Evolutionary conservation across 2,329 filamentous ascomycete species (phyloP), one percentile per base, ranked within the genome.

Genomic region (Cordyceps tenuipes): DNA sequence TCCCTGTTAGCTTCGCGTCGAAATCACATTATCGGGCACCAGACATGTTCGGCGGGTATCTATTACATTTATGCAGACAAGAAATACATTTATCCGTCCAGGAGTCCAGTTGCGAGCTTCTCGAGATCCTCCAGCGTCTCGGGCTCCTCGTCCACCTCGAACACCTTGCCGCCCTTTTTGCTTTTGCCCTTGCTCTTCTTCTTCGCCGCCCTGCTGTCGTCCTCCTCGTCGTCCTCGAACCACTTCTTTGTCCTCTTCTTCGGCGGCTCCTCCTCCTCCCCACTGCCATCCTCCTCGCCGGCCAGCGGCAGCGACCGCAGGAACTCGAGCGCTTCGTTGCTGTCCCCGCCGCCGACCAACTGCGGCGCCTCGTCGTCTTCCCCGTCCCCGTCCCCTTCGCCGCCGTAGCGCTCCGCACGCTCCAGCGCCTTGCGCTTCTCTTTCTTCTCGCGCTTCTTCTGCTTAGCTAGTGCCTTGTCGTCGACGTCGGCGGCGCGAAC

Each of bases 121-220:
- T 93, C 89, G 66, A 91, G 78, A 72, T 92, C 89, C 71, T 91
- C 87, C 66, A 93, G 75, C 47, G 88, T 92, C 73, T 91, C 87
- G 13, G 88, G 89, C 75, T 90, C 86, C 57, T 85, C 81, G 15
- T 79, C 79, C 66, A 83, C 79, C 74, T 83, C 82, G 68, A 87
- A 79, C 51, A 85, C 80, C 73, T 79, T 81, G 69, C 79, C 76
- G 59, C 76, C 76, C 69, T 74, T 77, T 68, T 74, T 76, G 60
- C 71, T 70, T 67, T 74, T 67, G 29, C 29, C 7, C 56, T 69
- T 77, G 58, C 63, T 69, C 54, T 67, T 67, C 54, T 69, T 69
- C 54, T 69, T 69, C 53, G 73, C 74, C 57, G 77, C 75, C 54
- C 79, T 81, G 61, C 84, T 84, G 61, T 89, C 78, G 70, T 90